These are phyloP conservation scores for Uronychia binucleata DNA, from an alignment of 73 alveolate species.

Conservation along the genomic window DNA sequence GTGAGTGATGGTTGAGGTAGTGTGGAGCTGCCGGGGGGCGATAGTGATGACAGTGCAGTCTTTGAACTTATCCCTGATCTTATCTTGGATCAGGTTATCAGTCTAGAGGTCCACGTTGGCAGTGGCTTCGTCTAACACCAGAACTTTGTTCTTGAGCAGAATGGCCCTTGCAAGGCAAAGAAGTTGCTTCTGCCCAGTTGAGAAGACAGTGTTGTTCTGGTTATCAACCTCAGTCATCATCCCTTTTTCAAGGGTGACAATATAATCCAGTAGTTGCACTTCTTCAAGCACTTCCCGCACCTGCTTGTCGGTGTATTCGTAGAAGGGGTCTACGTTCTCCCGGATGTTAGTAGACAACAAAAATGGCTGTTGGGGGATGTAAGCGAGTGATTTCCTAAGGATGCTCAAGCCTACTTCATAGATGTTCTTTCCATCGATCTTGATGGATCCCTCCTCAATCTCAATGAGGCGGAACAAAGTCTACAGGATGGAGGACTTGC, in stretches of 20 bases:
- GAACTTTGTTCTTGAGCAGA: constrained; percentile 82
- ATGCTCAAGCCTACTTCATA: constrained; percentile 65
- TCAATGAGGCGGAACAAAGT: constrained; percentile 82
- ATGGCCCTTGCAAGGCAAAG: constrained; percentile 92
- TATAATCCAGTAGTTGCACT: too few species aligned
- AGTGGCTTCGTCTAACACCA: constrained; percentile 96
- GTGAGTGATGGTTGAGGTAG: too few species aligned
- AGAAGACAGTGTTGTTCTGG: constrained; percentile 45
- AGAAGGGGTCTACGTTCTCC: constrained; percentile 86
- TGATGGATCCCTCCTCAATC: constrained; percentile 67
- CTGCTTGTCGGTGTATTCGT: constrained; percentile 52
- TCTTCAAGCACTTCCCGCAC: constrained; percentile 63
- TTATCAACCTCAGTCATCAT: too few species aligned
- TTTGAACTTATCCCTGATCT: constrained; percentile 72
- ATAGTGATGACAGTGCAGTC: constrained; percentile 89
- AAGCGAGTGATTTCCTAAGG: constrained; percentile 73
- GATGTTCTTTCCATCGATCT: constrained; percentile 83
- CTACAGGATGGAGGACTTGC: constrained; percentile 80
- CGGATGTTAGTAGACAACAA: constrained; percentile 78
- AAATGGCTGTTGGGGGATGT: constrained; percentile 87
- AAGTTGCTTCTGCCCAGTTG: constrained; percentile 93
- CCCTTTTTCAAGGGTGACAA: too few species aligned
- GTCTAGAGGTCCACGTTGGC: constrained; percentile 93
- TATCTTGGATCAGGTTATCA: constrained; percentile 79
- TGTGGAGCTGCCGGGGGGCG: too few species aligned